Percentiles rank a stretch among this genome's conserved stretches.
These are phyloP conservation scores for Coprinellus micaceus DNA, from an alignment of 768 basidiomycete genomes.

Conservation along the genomic window DNA sequence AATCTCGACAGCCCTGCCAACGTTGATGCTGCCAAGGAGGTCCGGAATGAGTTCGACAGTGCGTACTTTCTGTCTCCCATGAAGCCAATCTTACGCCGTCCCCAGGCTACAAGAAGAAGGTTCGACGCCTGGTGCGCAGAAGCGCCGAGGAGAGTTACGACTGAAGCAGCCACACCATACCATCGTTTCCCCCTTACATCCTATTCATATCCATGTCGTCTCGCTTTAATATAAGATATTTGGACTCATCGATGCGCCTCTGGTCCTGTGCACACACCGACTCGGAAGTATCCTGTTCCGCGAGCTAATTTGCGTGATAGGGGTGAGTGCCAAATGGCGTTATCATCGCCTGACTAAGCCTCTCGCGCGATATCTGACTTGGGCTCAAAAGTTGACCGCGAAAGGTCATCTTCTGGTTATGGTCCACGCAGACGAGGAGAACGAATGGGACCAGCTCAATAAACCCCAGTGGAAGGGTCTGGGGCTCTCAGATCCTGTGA, in stretches of 20 bases:
- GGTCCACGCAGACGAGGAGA: constrained; percentile 21
- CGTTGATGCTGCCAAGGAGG: constrained; percentile 91
- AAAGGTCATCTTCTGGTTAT: neutral
- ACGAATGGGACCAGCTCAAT: constrained; percentile 57
- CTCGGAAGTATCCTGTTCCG: no score
- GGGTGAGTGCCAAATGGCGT: neutral
- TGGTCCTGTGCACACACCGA: no score
- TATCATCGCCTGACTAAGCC: neutral
- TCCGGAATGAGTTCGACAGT: constrained; percentile 64
- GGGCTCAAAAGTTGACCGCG: neutral
- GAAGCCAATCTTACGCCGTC: constrained; percentile 10
- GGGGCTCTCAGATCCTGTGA: constrained; percentile 84
- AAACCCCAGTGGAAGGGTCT: constrained; percentile 69
- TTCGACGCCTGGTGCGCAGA: constrained; percentile 79
- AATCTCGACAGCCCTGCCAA: constrained; percentile 94
- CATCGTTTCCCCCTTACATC: neutral
- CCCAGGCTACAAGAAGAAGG: constrained; percentile 91
- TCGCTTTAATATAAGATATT: neutral
- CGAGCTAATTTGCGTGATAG: neutral
- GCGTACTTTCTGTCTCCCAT: constrained; percentile 20
- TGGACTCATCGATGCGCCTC: neutral
- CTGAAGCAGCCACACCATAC: constrained; percentile 31
- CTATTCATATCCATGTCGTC: neutral
- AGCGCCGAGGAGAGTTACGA: constrained; percentile 90
- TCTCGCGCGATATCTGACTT: neutral